Evolutionary conservation across 306 rosid species (phyloP).

Genomic region (Herpetospermum pedunculosum): DNA sequence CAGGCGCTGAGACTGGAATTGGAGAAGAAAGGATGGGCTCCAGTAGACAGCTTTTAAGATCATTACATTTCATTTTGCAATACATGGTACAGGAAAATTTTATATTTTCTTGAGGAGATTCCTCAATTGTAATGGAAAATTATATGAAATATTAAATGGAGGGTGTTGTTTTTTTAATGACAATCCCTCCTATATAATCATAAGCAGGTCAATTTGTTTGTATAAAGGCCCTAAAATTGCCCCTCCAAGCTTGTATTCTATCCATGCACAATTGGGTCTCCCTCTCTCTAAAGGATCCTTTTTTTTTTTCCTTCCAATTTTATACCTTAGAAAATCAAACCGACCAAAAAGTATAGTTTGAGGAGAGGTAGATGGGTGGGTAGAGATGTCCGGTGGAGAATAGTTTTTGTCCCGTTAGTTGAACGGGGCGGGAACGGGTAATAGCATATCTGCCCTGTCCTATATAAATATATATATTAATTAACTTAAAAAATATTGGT

Average conservation of each 20-base stretch:
- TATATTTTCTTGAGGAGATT: neutral
- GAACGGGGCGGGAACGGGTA: too few relatives aligned
- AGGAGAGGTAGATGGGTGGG: too few relatives aligned
- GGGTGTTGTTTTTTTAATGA: neutral
- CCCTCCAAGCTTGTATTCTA: neutral
- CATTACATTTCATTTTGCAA: neutral
- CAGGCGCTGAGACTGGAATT: slow-evolving; percentile 58
- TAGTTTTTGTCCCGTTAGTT: too few relatives aligned
- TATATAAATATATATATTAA: too few relatives aligned
- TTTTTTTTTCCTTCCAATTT: too few relatives aligned
- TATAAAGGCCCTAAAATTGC: neutral
- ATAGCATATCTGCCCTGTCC: too few relatives aligned
- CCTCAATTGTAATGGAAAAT: neutral
- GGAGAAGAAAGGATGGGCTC: slow-evolving; percentile 85
- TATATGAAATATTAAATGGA: neutral
- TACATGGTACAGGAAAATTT: neutral
- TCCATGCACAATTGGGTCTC: neutral
- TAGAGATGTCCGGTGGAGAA: too few relatives aligned
- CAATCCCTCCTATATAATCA: neutral
- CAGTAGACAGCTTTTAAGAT: slow-evolving; percentile 35
- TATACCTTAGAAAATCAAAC: too few relatives aligned
- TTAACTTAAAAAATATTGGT: too few relatives aligned
- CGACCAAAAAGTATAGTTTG: too few relatives aligned
- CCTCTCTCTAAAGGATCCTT: too few relatives aligned
- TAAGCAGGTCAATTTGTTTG: neutral